A percentile compares a stretch with the other conserved stretches of the same genome.
Conservation (phyloP, 2,329 filamentous ascomycete genomes). For the Penicillium sclerotiorum region DNA sequence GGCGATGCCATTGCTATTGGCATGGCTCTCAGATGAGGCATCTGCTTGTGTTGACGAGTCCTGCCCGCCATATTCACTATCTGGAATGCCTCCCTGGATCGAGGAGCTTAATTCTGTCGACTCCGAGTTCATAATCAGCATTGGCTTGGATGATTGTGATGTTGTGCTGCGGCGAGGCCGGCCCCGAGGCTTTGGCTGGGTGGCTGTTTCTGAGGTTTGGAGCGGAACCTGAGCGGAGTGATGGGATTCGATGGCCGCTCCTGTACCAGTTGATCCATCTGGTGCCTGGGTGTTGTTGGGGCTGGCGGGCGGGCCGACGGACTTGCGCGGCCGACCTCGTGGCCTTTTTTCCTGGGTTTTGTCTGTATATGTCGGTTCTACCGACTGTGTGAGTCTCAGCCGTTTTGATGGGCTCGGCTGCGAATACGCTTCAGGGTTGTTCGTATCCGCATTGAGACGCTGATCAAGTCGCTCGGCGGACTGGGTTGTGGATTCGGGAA, state of each 20-base stretch:
- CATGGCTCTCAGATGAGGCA: background rate
- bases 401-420: conserved; percentile 33
- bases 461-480: background rate
- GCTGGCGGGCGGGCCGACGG: conserved; percentile 22
- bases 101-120: background rate
- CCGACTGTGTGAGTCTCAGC: conserved; percentile 28
- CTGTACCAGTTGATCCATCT: conserved; percentile 13
- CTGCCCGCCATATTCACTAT: background rate
- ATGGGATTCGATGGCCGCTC: conserved; percentile 2
- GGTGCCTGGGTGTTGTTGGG: conserved; percentile 13
- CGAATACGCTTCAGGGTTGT: background rate
- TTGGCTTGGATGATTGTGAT: conserved; percentile 11
- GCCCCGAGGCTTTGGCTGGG: conserved; percentile 5
- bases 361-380: conserved; percentile 8
- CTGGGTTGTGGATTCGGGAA: background rate
- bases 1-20: background rate
- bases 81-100: background rate
- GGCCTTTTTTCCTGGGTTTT: conserved; percentile 16
- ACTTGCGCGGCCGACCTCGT: conserved; percentile 34
- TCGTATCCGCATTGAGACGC: background rate
- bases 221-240: conserved; percentile 1
- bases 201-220: background rate
- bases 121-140: background rate
- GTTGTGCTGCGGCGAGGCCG: conserved; percentile 18
- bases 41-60: background rate